Conservation (phyloP, 1,284 basidiomycete species). For the Moesziomyces aphidis region DNA sequence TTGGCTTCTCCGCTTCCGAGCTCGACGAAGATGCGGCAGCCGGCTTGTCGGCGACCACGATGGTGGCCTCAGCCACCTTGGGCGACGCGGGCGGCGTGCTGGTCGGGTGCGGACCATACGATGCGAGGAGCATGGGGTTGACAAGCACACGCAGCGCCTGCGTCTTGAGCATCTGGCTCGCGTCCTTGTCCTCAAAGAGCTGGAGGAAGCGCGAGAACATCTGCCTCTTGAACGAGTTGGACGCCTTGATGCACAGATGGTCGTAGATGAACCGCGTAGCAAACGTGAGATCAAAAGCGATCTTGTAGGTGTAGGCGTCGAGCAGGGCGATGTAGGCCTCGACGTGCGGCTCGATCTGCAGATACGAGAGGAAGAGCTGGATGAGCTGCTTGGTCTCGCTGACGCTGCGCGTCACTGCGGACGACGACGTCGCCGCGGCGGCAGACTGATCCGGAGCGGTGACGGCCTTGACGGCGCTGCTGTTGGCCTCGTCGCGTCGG, state of each 20-base stretch:
- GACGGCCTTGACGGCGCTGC: constrained; percentile 32
- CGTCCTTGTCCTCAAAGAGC: constrained; percentile 79
- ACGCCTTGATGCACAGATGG: constrained; percentile 77
- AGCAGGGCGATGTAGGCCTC: constrained; percentile 91
- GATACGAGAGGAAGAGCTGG: constrained; percentile 68
- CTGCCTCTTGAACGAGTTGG: constrained; percentile 79
- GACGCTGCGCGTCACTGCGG: constrained; percentile 46
- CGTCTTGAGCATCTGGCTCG: constrained; percentile 83
- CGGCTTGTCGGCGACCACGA: constrained; percentile 4
- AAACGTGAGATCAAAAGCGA: constrained; percentile 83
- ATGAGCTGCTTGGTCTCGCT: constrained; percentile 81
- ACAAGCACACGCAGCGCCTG: constrained; percentile 87
- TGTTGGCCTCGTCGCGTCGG: constrained; percentile 56
- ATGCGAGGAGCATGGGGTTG: constrained; percentile 86
- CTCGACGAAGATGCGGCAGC: constrained; percentile 1
- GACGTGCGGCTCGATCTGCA: constrained; percentile 78
- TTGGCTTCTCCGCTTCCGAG: not conserved
- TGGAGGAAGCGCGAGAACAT: constrained; percentile 86
- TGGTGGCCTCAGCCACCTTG: constrained; percentile 6
- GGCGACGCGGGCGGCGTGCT: constrained; percentile 27
- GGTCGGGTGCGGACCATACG: constrained; percentile 70
- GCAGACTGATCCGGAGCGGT: constrained; percentile 13
- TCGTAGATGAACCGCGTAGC: constrained; percentile 89
- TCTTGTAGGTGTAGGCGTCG: constrained; percentile 82
- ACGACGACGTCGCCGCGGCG: constrained; percentile 1